These are phyloP conservation scores for Nicotiana paniculata DNA, from an alignment of 257 asterid genomes.

Conservation along the genomic window DNA sequence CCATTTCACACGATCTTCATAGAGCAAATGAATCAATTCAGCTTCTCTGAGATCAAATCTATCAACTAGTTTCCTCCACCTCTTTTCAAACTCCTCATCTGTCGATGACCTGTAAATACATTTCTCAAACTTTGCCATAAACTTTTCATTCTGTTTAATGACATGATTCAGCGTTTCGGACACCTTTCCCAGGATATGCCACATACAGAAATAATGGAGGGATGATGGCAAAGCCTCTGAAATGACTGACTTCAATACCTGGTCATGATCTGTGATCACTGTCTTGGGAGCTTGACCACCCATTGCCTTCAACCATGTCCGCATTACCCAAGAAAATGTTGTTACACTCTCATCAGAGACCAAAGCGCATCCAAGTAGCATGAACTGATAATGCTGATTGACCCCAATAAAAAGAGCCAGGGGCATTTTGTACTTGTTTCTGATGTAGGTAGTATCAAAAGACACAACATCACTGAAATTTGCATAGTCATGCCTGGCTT, in stretches of 20 bases:
- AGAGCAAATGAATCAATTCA: slow-evolving; percentile 58
- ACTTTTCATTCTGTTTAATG: slow-evolving; percentile 61
- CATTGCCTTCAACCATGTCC: slow-evolving; percentile 83
- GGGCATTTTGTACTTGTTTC: slow-evolving; percentile 86
- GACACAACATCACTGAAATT: slow-evolving; percentile 74
- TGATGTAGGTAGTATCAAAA: slow-evolving; percentile 72
- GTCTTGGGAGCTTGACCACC: slow-evolving; percentile 78
- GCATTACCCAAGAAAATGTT: slow-evolving; percentile 77
- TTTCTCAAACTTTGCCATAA: slow-evolving; percentile 61
- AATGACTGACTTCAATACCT: slow-evolving; percentile 45
- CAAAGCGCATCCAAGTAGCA: slow-evolving; percentile 94
- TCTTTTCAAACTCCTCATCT: slow-evolving; percentile 70
- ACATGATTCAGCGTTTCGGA: slow-evolving; percentile 56
- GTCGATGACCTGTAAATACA: slow-evolving; percentile 74
- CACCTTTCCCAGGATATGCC: slow-evolving; percentile 76
- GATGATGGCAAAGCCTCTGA: slow-evolving; percentile 63
- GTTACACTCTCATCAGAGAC: slow-evolving; percentile 67
- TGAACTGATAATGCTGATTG: slow-evolving; percentile 89
- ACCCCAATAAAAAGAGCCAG: slow-evolving; percentile 81
- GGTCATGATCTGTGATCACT: slow-evolving; percentile 74
- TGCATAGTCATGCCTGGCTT: slow-evolving; percentile 78
- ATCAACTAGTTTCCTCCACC: slow-evolving; percentile 76
- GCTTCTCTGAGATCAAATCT: slow-evolving; percentile 65
- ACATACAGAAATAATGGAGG: slow-evolving; percentile 58
- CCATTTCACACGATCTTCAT: slow-evolving; percentile 75